A percentile compares a stretch with the other conserved stretches of the same genome.
phyloP scores from a whole-genome alignment of 108 stramenopile species.

The Chaetoceros tenuissimus region DNA sequence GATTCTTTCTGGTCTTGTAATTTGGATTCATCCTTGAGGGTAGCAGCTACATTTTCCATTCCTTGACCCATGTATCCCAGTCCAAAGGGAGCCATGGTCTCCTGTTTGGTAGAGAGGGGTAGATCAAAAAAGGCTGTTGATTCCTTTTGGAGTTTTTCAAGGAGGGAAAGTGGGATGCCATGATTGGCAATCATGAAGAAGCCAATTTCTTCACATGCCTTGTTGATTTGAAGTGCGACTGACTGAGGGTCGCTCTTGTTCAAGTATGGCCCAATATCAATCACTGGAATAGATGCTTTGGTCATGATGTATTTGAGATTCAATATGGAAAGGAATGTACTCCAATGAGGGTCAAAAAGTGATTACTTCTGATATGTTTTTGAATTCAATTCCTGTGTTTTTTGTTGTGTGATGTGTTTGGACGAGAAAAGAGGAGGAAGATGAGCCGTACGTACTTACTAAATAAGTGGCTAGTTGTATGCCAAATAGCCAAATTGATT shows the following conservation, averaged over 20 bases:
- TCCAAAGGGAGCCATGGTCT: constrained; percentile 10
- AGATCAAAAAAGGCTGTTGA: constrained; percentile 65
- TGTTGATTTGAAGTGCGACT: constrained; percentile 33
- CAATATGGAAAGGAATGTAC: too few relatives aligned
- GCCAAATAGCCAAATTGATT: too few relatives aligned
- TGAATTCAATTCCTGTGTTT: too few relatives aligned
- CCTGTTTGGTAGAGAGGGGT: constrained; percentile 28
- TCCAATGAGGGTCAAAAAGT: too few relatives aligned
- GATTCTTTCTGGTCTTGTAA: constrained; percentile 4
- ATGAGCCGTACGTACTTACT: too few relatives aligned
- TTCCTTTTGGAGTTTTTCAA: constrained; percentile 36
- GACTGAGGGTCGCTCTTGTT: neutral
- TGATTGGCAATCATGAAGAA: constrained; percentile 70
- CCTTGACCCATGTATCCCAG: constrained; percentile 3
- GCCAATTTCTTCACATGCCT: constrained; percentile 58
- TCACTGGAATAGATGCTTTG: neutral
- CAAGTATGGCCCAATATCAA: neutral
- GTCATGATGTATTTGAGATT: too few relatives aligned
- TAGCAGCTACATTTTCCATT: constrained; percentile 6
- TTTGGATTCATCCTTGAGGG: neutral
- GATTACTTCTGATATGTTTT: too few relatives aligned
- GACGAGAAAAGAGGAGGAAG: too few relatives aligned
- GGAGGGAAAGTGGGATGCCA: constrained; percentile 29
- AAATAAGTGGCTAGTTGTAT: too few relatives aligned
- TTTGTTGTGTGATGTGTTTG: too few relatives aligned